phyloP scores from a whole-genome alignment of 768 basidiomycete genomes.

The Auricularia auricula-judae region DNA sequence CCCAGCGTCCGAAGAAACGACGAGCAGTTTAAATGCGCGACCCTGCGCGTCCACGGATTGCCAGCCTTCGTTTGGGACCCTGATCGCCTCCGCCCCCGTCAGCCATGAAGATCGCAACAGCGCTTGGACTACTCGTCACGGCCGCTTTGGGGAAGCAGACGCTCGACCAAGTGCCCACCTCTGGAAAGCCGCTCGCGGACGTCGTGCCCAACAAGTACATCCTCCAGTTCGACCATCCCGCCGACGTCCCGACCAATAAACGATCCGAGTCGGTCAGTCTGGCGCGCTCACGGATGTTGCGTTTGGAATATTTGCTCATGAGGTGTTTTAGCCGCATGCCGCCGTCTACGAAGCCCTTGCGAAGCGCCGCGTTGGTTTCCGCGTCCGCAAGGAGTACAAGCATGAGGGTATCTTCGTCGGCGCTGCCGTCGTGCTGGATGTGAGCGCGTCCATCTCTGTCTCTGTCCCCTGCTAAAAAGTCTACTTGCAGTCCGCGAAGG shows the following conservation, averaged over 20 bases:
- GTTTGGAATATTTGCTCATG: not conserved
- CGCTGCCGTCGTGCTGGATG: slow-evolving; percentile 39
- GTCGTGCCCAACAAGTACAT: not conserved
- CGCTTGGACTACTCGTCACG: too few relatives aligned
- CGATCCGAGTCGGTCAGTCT: not conserved
- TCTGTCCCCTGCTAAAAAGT: not conserved
- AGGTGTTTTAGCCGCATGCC: not conserved
- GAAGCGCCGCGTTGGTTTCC: slow-evolving; percentile 13
- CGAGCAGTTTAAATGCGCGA: too few relatives aligned
- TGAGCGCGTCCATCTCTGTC: slow-evolving; percentile 14
- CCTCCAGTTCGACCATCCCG: not conserved
- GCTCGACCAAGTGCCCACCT: too few relatives aligned
- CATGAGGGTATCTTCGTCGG: slow-evolving; percentile 45
- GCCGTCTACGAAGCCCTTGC: slow-evolving; percentile 22
- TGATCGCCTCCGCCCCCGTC: too few relatives aligned
- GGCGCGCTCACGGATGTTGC: not conserved
- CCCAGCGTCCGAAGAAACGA: too few relatives aligned
- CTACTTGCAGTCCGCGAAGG: not conserved
- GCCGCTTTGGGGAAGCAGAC: too few relatives aligned
- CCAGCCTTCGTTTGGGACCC: too few relatives aligned
- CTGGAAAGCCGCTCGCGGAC: too few relatives aligned
- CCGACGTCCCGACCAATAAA: not conserved
- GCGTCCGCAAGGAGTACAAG: slow-evolving; percentile 29
- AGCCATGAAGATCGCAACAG: too few relatives aligned
- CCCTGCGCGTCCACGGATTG: too few relatives aligned